Evolutionary conservation across 306 rosid species (phyloP).

Genomic region (Mucuna pruriens): DNA sequence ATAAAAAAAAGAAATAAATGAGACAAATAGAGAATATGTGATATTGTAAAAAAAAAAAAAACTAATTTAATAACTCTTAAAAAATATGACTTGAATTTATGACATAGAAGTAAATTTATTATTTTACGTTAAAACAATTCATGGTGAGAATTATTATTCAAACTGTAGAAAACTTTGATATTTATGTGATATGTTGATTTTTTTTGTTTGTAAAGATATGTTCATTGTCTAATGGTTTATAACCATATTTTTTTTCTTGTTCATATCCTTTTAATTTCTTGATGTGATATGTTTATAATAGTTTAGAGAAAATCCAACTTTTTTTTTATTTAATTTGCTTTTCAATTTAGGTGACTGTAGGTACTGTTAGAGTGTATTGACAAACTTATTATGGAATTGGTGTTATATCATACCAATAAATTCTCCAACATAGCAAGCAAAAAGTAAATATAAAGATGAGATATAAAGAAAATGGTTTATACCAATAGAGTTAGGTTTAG

Average conservation of each 20-base stretch:
- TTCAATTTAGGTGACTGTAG: not conserved
- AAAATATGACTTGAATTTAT: not conserved
- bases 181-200: not conserved
- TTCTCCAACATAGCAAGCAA: not conserved
- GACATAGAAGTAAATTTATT: not conserved
- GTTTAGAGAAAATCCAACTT: not conserved
- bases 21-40: not conserved
- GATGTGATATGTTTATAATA: constrained; percentile 42
- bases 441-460: not conserved
- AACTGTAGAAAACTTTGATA: not conserved
- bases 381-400: not conserved
- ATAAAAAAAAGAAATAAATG: not conserved
- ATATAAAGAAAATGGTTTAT: no score
- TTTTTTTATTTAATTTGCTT: not conserved
- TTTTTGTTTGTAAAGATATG: no score
- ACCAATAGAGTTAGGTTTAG: no score
- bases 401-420: not conserved
- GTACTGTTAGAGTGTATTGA: not conserved
- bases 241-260: not conserved
- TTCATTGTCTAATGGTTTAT: not conserved
- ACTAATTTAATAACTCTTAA: no score
- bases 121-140: not conserved
- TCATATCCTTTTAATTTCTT: not conserved
- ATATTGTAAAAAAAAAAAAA: not conserved
- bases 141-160: not conserved